Evolutionary conservation across 2,329 filamentous ascomycete genomes (phyloP).

Genomic region (Verticillium longisporum): DNA sequence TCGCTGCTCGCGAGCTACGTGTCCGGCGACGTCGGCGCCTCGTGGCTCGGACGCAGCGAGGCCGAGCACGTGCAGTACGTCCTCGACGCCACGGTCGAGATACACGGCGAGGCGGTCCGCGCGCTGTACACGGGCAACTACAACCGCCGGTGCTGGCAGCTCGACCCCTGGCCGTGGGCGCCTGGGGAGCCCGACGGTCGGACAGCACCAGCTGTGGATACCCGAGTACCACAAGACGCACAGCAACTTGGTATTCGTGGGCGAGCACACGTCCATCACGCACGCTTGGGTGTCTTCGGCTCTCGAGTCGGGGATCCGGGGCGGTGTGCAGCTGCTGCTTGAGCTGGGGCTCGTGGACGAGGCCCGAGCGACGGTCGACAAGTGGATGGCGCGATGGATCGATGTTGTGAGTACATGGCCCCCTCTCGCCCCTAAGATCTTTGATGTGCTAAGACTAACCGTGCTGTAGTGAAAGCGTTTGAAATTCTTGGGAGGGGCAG

Average conservation of each 20-base stretch:
- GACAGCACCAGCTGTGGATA: constrained; percentile 63
- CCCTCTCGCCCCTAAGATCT: not conserved
- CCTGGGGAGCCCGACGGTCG: constrained; percentile 54
- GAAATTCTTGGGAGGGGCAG: not conserved
- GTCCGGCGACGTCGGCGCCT: constrained; percentile 29
- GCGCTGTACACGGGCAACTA: constrained; percentile 61
- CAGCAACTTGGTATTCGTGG: constrained; percentile 56
- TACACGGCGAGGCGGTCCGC: constrained; percentile 54
- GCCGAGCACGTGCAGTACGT: constrained; percentile 56
- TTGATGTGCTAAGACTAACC: not conserved
- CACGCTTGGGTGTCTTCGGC: constrained; percentile 66
- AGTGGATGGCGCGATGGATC: constrained; percentile 67
- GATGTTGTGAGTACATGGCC: constrained; percentile 23
- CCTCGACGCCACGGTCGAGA: constrained; percentile 58
- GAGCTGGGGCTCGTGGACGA: constrained; percentile 63
- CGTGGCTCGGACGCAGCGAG: constrained; percentile 32
- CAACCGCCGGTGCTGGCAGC: constrained; percentile 58
- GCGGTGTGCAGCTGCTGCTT: constrained; percentile 56
- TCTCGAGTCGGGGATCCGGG: constrained; percentile 59
- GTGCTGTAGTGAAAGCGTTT: not conserved
- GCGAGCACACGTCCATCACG: constrained; percentile 65
- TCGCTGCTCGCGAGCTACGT: constrained; percentile 55
- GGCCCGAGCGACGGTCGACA: constrained; percentile 55
- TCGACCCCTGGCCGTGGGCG: constrained; percentile 53
- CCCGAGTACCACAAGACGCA: constrained; percentile 69